Evolutionary conservation across 352 stramenopile species (phyloP).

Genomic region (Phytophthora ramorum): DNA sequence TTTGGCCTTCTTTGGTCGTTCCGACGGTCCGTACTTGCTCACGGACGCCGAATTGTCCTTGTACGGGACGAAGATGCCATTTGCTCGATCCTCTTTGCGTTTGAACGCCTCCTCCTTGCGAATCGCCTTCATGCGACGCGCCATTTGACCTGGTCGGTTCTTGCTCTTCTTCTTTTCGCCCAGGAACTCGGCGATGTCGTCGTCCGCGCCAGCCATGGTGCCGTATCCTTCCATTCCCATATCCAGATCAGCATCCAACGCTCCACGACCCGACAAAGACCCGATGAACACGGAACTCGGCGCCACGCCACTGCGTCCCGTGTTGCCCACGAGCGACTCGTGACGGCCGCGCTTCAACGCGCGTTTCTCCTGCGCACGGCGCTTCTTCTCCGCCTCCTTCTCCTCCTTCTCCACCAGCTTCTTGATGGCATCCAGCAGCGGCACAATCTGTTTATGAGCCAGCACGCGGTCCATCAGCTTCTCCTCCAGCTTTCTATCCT

Average conservation of each 20-base stretch:
- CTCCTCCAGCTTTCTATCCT: slow-evolving; percentile 34
- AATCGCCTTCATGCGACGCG: slow-evolving; percentile 83
- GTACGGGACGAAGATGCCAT: slow-evolving; percentile 53
- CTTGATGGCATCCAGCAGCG: slow-evolving; percentile 67
- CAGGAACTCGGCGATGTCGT: slow-evolving; percentile 87
- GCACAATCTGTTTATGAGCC: slow-evolving; percentile 74
- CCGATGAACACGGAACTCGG: slow-evolving; percentile 81
- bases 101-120: slow-evolving; percentile 66
- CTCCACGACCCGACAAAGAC: slow-evolving; percentile 64
- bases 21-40: slow-evolving; percentile 78
- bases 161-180: slow-evolving; percentile 89
- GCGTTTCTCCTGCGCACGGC: slow-evolving; percentile 64
- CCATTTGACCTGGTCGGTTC: slow-evolving; percentile 80
- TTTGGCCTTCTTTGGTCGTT: slow-evolving; percentile 78
- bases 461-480: slow-evolving; percentile 67
- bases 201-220: slow-evolving; percentile 60
- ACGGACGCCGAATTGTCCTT: slow-evolving; percentile 19
- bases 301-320: slow-evolving; percentile 52
- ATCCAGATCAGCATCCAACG: slow-evolving; percentile 35
- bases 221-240: slow-evolving; percentile 33
- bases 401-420: slow-evolving; percentile 59
- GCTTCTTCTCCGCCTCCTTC: slow-evolving; percentile 66
- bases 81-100: slow-evolving; percentile 51
- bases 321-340: slow-evolving; percentile 67
- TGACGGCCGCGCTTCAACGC: slow-evolving; percentile 62